phyloP scores from a whole-genome alignment of 2,329 filamentous ascomycete species.

The Alternaria sp. region DNA sequence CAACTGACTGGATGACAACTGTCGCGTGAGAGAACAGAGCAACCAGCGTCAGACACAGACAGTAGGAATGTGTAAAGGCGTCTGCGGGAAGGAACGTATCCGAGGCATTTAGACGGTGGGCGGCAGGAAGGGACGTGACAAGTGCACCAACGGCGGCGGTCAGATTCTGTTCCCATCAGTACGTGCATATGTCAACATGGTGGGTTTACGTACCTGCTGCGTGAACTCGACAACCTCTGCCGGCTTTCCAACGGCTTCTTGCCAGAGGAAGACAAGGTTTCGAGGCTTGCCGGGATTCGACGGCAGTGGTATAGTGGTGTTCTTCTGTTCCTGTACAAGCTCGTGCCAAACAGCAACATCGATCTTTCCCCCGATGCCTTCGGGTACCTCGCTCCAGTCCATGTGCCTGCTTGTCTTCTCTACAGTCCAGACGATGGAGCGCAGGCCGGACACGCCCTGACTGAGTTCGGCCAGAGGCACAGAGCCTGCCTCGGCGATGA shows the following conservation, averaged over 20 bases:
- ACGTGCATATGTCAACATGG: too few species aligned
- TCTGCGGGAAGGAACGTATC: constrained; percentile 89
- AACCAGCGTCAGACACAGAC: constrained; percentile 78
- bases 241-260: constrained; percentile 54
- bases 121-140: constrained; percentile 74
- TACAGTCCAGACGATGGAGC: constrained; percentile 86
- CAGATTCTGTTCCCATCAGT: constrained; percentile 66
- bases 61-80: constrained; percentile 78
- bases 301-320: constrained; percentile 68
- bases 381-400: constrained; percentile 91
- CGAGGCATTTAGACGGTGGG: constrained; percentile 72
- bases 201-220: constrained; percentile 59
- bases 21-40: constrained; percentile 86
- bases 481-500: constrained; percentile 86
- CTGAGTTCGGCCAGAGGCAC: constrained; percentile 78
- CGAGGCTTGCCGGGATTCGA: constrained; percentile 60
- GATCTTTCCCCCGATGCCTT: constrained; percentile 74
- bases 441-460: constrained; percentile 72
- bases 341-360: constrained; percentile 94
- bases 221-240: constrained; percentile 80
- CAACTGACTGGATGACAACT: constrained; percentile 86
- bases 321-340: constrained; percentile 70
- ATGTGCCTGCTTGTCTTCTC: constrained; percentile 89
- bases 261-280: constrained; percentile 70
- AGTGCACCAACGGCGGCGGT: constrained; percentile 84